Base-by-base conservation (phyloP, 2,329 filamentous ascomycete genomes). In the Fusarium sp. region DNA sequence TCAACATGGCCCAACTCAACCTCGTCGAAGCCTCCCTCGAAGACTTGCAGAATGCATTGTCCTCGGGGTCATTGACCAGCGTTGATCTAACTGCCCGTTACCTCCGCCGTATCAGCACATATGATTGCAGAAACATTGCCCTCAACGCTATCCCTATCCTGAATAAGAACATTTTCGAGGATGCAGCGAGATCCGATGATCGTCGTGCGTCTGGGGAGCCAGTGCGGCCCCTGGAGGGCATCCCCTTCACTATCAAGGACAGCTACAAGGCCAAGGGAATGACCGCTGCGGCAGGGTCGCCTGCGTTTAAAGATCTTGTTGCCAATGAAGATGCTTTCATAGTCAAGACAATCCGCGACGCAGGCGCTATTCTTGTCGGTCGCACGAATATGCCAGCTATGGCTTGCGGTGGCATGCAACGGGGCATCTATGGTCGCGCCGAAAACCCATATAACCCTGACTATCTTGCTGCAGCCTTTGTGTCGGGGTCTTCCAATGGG, bases 201-300 rank as follows among this genome's bases (percentile, higher is more conserved):
- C 27, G 10, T 5, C 48, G 48, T n/a, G 48, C 81, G 80, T 48
- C 54, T 3, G 67, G 70, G 0, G 23, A 11, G 1, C 20, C 61
- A 3, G 32, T 64, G 2, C 32, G 67, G 4, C 32, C 59, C 1
- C 80, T 90, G 1, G 88, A 91, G 72, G 88, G 89, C 3, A 89
- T 91, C 18, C 88, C 89, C 0, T 90, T 84, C 73, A 88, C 88
- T 0, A 82, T 89, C 72, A 91, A 91, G 78, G 89, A 91, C 75
- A 87, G 84, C 75, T 90, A 87, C 82, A 89, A 87, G 74, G 84
- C 88, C 35, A 82, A 84, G 48, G 87, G 86, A 6, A 85, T 90
- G 83, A 88, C 84, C 0, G 86, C 87, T 6, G 87, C 88, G 0
- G 80, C 84, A 52, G 89, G 88, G 5, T 90, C 88, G 0, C 87